A percentile compares a stretch with the other conserved stretches of the same genome.
Conservation (phyloP, 2,329 filamentous ascomycete genomes). For the Hymenoscyphus occultus region DNA sequence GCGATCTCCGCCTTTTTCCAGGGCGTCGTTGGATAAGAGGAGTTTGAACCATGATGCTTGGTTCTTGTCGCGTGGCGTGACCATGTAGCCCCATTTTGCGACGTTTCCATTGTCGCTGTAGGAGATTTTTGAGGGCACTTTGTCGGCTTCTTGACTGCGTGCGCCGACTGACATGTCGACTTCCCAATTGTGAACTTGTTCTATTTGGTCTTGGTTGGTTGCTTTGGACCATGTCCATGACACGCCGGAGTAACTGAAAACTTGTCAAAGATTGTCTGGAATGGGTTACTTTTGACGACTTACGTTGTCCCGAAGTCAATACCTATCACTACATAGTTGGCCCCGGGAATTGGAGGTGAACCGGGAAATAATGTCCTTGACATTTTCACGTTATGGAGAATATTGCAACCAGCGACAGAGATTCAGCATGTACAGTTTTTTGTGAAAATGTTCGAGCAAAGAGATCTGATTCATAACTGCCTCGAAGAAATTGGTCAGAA, state of each 20-base stretch:
- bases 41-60: conserved; percentile 16
- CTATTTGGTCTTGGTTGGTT: conserved; percentile 9
- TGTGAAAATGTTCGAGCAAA: too few relatives aligned
- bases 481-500: too few relatives aligned
- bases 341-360: neutral
- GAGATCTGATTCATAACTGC: too few relatives aligned
- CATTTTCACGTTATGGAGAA: neutral
- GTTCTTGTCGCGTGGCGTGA: neutral
- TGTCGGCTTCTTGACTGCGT: conserved; percentile 8
- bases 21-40: conserved; percentile 6
- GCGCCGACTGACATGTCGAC: neutral
- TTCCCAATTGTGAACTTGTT: conserved; percentile 7
- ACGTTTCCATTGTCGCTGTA: conserved; percentile 10
- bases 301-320: conserved; percentile 19
- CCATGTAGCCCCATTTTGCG: conserved; percentile 13
- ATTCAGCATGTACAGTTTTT: too few relatives aligned
- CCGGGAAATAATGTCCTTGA: neutral
- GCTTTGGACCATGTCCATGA: conserved; percentile 12
- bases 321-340: conserved; percentile 11
- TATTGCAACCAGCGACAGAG: too few relatives aligned
- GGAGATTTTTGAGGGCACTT: conserved; percentile 12
- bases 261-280: neutral
- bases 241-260: conserved; percentile 11
- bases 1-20: neutral
- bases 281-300: neutral